phyloP scores from a whole-genome alignment of 345 rosid genomes.

The Sonneratia caseolaris region DNA sequence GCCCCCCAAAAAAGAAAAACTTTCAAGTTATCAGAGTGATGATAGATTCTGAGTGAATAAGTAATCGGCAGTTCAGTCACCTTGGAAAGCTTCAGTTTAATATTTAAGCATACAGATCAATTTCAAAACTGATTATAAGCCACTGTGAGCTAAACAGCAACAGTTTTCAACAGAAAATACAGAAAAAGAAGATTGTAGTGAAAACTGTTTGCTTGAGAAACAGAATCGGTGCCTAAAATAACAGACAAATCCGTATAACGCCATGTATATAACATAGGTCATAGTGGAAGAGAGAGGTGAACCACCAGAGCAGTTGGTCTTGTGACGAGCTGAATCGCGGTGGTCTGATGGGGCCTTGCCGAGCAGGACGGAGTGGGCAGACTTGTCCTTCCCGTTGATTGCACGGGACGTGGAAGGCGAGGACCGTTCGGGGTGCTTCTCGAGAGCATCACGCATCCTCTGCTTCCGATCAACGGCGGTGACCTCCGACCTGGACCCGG shows the following conservation, averaged over 20 bases:
- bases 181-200: background rate
- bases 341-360: constrained; percentile 50
- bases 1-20: background rate
- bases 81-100: background rate
- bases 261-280: background rate
- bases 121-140: background rate
- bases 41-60: background rate
- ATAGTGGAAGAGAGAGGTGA: background rate
- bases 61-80: background rate
- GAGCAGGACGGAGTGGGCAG: constrained; percentile 27
- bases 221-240: background rate
- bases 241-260: background rate
- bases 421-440: constrained; percentile 64
- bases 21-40: background rate
- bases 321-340: constrained; percentile 50
- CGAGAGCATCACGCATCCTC: constrained; percentile 58
- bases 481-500: constrained; percentile 58
- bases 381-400: constrained; percentile 55
- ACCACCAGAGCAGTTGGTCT: constrained; percentile 61
- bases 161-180: background rate
- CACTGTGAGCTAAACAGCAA: background rate
- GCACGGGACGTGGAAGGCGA: constrained; percentile 66
- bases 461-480: constrained; percentile 57
- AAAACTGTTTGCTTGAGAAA: background rate
- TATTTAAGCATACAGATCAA: background rate